Evolutionary conservation across 768 basidiomycete genomes (phyloP), one percentile per base, ranked within the genome.

Genomic region (Tylopilus cervinicoccineus): DNA sequence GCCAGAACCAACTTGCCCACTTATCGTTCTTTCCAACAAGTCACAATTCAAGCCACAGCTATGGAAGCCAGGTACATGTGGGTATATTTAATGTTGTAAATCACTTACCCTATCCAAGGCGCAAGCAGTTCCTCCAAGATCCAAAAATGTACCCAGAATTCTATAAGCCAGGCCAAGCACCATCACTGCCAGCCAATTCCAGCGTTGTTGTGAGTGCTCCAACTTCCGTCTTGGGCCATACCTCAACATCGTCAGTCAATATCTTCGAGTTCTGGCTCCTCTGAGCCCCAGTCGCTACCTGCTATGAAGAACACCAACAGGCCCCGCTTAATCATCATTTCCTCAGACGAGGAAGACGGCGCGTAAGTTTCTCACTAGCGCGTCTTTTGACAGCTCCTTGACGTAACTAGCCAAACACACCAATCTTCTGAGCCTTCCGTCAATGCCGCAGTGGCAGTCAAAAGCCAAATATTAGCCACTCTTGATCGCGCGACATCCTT

Each of bases 81-180:
- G 3, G 26, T 16, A 6, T 13, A n/a, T 2, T 5, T 14, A 5
- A 2, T 10, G 5, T 13, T 8, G 16, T 2, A 11, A 5, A 11
- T 2, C 2, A 0, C 41, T 55, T 6, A 56, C 31, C 4, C 1
- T 23, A 36, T 14, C 11, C 9, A 32, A 66, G 65, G 53, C 65
- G 65, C 13, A 56, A 58, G 28, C 60, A 68, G 29, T 42, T 67
- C 22, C 54, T 61, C 43, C 20, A 49, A 42, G 55, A 67, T 20
- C 50, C 63, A n/a, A 53, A 32, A 9, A 6, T 61, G 26, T 69
- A 65, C 38, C 65, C 65, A 42, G 55, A 67, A 38, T 67, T 69
- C 45, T 53, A 53, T 40, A 61, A 56, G 38, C 55, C 59, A 6
- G 57, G 55, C 5, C 56, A 52, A 46, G 60, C 51, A 38, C 32